These are phyloP conservation scores for Rhizoctonia solani DNA, from an alignment of 1,284 basidiomycete species.

Conservation along the genomic window DNA sequence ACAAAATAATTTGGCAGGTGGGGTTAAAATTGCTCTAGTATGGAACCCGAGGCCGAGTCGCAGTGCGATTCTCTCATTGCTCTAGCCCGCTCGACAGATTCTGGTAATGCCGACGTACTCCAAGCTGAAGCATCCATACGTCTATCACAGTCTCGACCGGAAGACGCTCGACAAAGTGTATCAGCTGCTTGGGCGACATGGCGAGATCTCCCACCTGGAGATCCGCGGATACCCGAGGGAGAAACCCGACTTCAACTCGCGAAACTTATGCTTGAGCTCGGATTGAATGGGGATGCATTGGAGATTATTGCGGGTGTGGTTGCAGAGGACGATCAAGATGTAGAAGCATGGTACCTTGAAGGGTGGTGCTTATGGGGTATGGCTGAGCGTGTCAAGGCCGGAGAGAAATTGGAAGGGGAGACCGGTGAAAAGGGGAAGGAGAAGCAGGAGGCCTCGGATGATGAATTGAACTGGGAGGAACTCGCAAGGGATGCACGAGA, in stretches of 20 bases:
- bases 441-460: slow-evolving; percentile 54
- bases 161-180: slow-evolving; percentile 75
- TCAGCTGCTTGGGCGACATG: slow-evolving; percentile 72
- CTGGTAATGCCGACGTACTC: slow-evolving; percentile 78
- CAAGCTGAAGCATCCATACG: slow-evolving; percentile 86
- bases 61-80: slow-evolving; percentile 80
- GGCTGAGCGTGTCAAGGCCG: slow-evolving; percentile 60
- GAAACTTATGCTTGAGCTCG: slow-evolving; percentile 83
- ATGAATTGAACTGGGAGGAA: slow-evolving; percentile 73
- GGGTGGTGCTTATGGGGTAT: slow-evolving; percentile 91
- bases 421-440: slow-evolving; percentile 53
- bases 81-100: slow-evolving; percentile 73
- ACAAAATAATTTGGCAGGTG: background rate
- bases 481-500: slow-evolving; percentile 80
- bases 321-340: slow-evolving; percentile 81
- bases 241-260: slow-evolving; percentile 73
- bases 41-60: slow-evolving; percentile 76
- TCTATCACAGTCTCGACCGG: slow-evolving; percentile 82
- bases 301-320: slow-evolving; percentile 80
- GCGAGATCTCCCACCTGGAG: slow-evolving; percentile 75
- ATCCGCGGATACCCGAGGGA: slow-evolving; percentile 72
- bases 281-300: slow-evolving; percentile 70
- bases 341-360: slow-evolving; percentile 94
- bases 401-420: slow-evolving; percentile 41
- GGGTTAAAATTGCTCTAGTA: slow-evolving; percentile 57